Base-by-base conservation (phyloP, 495 filamentous ascomycete genomes). In the Geopyxis carbonaria region DNA sequence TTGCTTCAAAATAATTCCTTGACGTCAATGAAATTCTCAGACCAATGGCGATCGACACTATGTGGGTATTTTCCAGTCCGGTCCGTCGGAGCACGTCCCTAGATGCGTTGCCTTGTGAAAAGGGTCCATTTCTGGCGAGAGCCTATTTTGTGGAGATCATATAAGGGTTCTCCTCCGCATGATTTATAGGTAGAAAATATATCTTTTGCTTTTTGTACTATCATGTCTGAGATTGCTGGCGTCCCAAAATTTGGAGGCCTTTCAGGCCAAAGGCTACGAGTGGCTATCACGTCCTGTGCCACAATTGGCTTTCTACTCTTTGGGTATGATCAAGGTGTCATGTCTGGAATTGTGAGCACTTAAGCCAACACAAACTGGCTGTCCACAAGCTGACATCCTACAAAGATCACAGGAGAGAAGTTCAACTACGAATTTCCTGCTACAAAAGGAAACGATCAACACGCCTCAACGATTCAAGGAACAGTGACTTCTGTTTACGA, bases 261-360 rank as follows among this genome's bases (percentile, higher is more conserved):
- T 40, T 66, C 62, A 30, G 75, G 75, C 53, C 59, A 57, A 47
- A 60, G 61, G 10, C 64, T 81, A 30, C 70, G 68, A 9, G 43
- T 73, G 43, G 60, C 65, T 13, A 65, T 80, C 34, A 72, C 74
- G 5, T 65, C 65, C 23, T 67, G 79, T 32, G 70, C 74, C 11
- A 79, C 75, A 0, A 76, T 73, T 38, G 76, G 74, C 20, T 80
- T 80, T 56, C 51, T 81, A 20, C 53, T 72, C 0, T 72, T 76
- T 51, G 70, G 70, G 0, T 74, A 75, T 49, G 70, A 75, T 38
- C 70, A 76, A 42, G 68, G 66, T 33, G 63, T 70, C 2, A 70
- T 70, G 40, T 59, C 19, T 19, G 36, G 22, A 4, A 45, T 48
- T 32, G 62, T 61, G 42, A 13, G 51, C 47, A 28, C 24, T 24